Base-by-base conservation (phyloP, 2,329 filamentous ascomycete genomes). In the Diplodia scrobiculata region DNA sequence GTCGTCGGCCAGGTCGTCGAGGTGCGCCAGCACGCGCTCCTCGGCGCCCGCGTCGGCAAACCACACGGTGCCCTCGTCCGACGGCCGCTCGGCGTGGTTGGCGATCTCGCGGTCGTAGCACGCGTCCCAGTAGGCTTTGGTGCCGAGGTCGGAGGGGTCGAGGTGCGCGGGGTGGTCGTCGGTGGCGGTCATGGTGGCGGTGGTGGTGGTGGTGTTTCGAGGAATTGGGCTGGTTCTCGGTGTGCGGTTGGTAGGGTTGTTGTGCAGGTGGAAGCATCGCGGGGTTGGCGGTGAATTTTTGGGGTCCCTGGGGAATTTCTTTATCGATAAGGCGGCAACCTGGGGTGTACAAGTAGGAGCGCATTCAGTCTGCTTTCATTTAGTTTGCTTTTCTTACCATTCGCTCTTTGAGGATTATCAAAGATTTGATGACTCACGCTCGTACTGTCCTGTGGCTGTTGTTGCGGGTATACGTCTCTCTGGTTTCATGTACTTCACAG, bases 1-100 rank as follows among this genome's bases (percentile, higher is more conserved):
- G 14, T 81, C 77, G 3, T 81, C 78, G 3, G 81, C 81, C 7
- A 96, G 84, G 5, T 72, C 68, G 14, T 78, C 76, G 5, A 84
- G 78, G 75, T 89, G 92, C 10, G 81, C 77, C 27, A 96, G 79
- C 67, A 96, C 87, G 74, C 93, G 93, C 68, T 88, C 83, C 74
- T 97, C 91, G 68, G 95, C 95, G 73, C 90, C 87, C 36, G 92
- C 91, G 80, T 98, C 95, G 76, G 92, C 90, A 84, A 99, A 99
- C 95, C 95, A 99, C 72, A 95, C 88, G 34, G 92, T 96, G 70
- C 94, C 94, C 67, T 89, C 89, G 81, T 97, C 91, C 66, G 85
- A 79, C 10, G 91, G 87, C 79, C 96, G 87, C 68, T 85, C 77
- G 64, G 85, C 79, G 77, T 93, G 86, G 79, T 95, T 94, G 68